Conservation (phyloP, 495 filamentous ascomycete species). For the Penicillium angulare region DNA sequence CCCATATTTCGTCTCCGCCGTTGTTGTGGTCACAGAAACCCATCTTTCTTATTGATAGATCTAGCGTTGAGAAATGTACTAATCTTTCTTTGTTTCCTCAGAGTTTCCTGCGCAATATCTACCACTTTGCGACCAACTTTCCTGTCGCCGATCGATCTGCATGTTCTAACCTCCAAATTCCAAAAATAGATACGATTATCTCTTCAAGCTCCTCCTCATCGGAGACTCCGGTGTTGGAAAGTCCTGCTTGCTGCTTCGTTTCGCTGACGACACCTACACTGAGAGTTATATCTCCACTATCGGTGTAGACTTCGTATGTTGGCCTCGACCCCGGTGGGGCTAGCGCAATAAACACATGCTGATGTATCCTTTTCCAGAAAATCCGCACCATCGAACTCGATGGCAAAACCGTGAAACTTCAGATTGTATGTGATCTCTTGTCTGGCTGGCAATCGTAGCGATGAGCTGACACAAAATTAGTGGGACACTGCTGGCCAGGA, state of each 20-base stretch:
- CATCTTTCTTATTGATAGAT: background rate
- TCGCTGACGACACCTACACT: constrained; percentile 99
- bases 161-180: constrained; percentile 24
- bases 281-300: constrained; percentile 99
- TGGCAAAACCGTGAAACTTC: constrained; percentile 98
- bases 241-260: constrained; percentile 95
- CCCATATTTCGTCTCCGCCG: constrained; percentile 15
- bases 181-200: constrained; percentile 90
- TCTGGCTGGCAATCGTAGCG: constrained; percentile 1
- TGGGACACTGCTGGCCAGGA: constrained; percentile 99
- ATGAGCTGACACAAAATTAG: constrained; percentile 44
- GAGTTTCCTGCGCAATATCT: constrained; percentile 16
- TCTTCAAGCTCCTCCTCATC: constrained; percentile 99
- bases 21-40: constrained; percentile 2
- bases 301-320: constrained; percentile 94
- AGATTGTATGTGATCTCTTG: constrained; percentile 73
- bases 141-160: constrained; percentile 15
- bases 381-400: constrained; percentile 99
- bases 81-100: constrained; percentile 11
- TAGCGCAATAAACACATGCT: constrained; percentile 9
- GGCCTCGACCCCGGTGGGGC: constrained; percentile 10
- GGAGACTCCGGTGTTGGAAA: constrained; percentile 99
- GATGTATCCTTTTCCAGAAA: constrained; percentile 64
- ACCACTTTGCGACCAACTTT: background rate
- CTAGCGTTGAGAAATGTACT: background rate